Conservation (phyloP, 805 yeast genomes). For the Candida odintsovae region DNA sequence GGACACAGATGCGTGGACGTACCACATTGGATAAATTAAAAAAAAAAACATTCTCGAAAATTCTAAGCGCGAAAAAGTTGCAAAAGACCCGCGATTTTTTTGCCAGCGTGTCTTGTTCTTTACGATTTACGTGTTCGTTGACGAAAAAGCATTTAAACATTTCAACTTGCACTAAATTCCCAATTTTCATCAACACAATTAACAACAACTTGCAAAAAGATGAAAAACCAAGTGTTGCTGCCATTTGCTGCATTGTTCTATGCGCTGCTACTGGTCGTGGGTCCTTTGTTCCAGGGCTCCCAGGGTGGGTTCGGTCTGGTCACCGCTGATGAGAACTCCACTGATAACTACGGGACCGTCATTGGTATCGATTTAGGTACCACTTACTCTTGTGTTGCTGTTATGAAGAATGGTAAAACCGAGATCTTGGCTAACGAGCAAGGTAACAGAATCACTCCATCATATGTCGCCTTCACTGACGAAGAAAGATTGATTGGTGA, state of each 20-base stretch:
- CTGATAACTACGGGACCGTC: conserved; percentile 55
- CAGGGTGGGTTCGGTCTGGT: conserved; percentile 19
- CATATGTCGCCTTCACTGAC: conserved; percentile 88
- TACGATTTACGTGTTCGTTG: not conserved
- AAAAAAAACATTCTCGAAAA: not conserved
- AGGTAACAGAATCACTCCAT: conserved; percentile 96
- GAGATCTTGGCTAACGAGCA: conserved; percentile 94
- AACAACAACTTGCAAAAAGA: conserved; percentile 1
- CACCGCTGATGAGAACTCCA: conserved; percentile 21
- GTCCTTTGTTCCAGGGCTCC: conserved; percentile 15
- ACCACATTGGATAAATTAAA: too few relatives aligned
- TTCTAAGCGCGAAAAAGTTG: not conserved
- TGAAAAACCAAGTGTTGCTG: conserved; percentile 25
- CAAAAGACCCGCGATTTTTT: conserved; percentile 3
- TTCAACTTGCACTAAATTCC: not conserved
- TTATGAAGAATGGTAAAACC: conserved; percentile 76
- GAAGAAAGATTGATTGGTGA: conserved; percentile 93
- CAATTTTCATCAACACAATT: not conserved
- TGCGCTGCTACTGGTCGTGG: conserved; percentile 22
- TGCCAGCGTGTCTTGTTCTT: conserved; percentile 15
- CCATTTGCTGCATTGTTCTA: conserved; percentile 29
- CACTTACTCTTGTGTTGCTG: conserved; percentile 95
- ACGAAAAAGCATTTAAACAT: not conserved
- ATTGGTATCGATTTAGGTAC: conserved; percentile 97
- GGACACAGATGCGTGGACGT: too few relatives aligned